Conservation (phyloP, 208 protist genomes). For the Wallacemonas sp. region DNA sequence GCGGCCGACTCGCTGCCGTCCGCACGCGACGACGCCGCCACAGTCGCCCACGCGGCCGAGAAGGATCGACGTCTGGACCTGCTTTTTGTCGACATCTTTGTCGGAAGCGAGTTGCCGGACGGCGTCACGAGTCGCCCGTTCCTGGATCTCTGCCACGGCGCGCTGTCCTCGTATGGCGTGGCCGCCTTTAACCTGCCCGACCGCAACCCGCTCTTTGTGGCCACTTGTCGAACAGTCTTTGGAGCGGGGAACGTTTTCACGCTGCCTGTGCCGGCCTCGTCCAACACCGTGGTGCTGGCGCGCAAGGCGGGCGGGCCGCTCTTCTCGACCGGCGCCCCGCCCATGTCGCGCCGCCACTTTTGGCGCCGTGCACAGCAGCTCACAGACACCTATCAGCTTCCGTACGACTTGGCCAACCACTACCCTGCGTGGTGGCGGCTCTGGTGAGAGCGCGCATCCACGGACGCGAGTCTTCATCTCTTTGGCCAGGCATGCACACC, state of each 20-base stretch:
- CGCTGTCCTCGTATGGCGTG: slow-evolving; percentile 65
- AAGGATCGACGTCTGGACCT: slow-evolving; percentile 43
- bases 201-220: slow-evolving; percentile 52
- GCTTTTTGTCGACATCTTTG: slow-evolving; percentile 84
- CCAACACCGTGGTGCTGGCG: slow-evolving; percentile 82
- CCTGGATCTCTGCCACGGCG: slow-evolving; percentile 42
- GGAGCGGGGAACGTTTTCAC: slow-evolving; percentile 66
- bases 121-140: slow-evolving; percentile 53
- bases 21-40: slow-evolving; percentile 8
- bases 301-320: slow-evolving; percentile 14
- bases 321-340: slow-evolving; percentile 15
- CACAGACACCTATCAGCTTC: slow-evolving; percentile 53
- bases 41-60: neutral
- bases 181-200: slow-evolving; percentile 81
- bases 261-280: slow-evolving; percentile 54
- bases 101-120: slow-evolving; percentile 58
- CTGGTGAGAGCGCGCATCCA: slow-evolving; percentile 34
- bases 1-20: slow-evolving; percentile 1
- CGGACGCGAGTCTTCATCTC: no score
- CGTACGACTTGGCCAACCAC: slow-evolving; percentile 72
- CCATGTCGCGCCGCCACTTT: slow-evolving; percentile 60
- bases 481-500: no score
- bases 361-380: slow-evolving; percentile 57
- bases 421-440: slow-evolving; percentile 83
- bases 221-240: slow-evolving; percentile 52